These are phyloP conservation scores for Penicillium riverlandense DNA, from an alignment of 495 filamentous ascomycete species.

Conservation along the genomic window DNA sequence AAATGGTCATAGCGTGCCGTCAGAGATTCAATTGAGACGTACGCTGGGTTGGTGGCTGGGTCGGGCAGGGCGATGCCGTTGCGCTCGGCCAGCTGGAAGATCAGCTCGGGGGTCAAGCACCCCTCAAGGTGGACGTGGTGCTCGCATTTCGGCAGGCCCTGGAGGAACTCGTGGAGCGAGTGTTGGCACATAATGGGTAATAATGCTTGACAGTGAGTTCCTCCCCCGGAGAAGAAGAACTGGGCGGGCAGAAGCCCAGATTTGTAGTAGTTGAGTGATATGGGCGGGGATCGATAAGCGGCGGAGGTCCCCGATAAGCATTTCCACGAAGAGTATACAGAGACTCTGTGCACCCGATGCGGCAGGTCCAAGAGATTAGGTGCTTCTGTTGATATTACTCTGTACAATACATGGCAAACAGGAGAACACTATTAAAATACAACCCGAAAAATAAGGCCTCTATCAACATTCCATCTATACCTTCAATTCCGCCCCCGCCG, in stretches of 20 bases:
- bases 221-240: no score
- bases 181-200: slow-evolving; percentile 27
- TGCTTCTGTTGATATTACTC: no score
- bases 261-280: no score
- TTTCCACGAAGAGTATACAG: no score
- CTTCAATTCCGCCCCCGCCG: slow-evolving; percentile 50
- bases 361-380: no score
- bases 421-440: no score
- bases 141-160: slow-evolving; percentile 67
- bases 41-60: slow-evolving; percentile 44
- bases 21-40: slow-evolving; percentile 51
- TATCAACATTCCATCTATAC: slow-evolving; percentile 12
- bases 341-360: no score
- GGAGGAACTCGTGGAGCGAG: slow-evolving; percentile 51
- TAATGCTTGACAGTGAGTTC: neutral
- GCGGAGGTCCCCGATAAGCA: no score
- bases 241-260: no score
- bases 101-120: slow-evolving; percentile 56
- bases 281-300: no score
- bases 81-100: slow-evolving; percentile 58
- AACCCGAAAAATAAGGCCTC: no score
- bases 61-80: slow-evolving; percentile 56
- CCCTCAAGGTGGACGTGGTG: slow-evolving; percentile 77
- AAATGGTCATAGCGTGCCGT: slow-evolving; percentile 54
- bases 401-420: no score